phyloP scores from a whole-genome alignment of 2,329 filamentous ascomycete genomes.

The Paracorniculantispora psalliotae region DNA sequence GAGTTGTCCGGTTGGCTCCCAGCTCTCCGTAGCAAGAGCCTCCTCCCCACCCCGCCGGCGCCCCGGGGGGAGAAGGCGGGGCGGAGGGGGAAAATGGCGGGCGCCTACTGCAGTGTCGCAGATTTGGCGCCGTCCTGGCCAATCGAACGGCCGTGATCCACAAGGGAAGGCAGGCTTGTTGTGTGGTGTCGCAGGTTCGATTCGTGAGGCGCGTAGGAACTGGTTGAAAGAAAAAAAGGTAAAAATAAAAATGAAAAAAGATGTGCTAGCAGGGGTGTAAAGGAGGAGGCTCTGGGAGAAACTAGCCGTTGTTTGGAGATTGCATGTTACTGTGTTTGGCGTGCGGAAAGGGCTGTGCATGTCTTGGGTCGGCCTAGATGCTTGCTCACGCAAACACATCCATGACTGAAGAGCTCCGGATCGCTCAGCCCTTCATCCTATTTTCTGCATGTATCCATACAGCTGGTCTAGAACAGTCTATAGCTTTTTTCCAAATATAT shows the following conservation, averaged over 20 bases:
- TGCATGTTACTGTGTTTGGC: neutral
- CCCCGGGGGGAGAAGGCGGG: no score
- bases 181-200: neutral
- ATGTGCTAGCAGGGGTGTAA: neutral
- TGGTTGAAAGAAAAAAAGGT: neutral
- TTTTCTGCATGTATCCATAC: neutral
- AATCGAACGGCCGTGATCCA: no score
- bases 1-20: neutral
- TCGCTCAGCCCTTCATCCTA: neutral
- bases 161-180: no score
- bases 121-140: slow-evolving; percentile 19
- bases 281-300: no score
- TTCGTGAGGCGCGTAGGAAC: neutral
- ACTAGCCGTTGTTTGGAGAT: neutral
- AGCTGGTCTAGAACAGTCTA: neutral
- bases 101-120: slow-evolving; percentile 14
- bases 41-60: no score
- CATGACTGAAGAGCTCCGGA: neutral
- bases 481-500: neutral
- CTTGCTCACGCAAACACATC: no score
- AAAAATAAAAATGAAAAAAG: neutral
- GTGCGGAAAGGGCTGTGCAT: neutral
- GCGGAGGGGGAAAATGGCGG: neutral
- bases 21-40: no score
- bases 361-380: no score